Evolutionary conservation across 805 yeast species (phyloP).

Genomic region (Lipomyces chichibuensis): DNA sequence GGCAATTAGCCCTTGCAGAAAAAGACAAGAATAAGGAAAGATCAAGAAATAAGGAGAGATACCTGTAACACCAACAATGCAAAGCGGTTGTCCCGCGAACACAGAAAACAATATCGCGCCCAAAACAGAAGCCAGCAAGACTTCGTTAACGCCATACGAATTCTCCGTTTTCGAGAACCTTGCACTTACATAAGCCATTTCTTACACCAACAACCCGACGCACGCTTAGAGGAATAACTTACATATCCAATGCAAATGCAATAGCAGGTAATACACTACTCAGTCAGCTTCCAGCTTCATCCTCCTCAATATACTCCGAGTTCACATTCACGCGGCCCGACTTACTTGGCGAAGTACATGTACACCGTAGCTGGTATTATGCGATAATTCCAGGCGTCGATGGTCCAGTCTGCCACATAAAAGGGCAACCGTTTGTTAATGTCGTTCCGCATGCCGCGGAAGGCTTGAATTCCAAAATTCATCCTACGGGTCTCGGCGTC

Average conservation of each 20-base stretch:
- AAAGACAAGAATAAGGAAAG: neutral
- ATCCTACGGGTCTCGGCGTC: neutral
- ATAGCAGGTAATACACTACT: constrained; percentile 21
- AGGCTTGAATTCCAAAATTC: constrained; percentile 24
- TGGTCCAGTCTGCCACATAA: constrained; percentile 71
- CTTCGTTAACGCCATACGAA: constrained; percentile 90
- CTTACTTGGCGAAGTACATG: constrained; percentile 78
- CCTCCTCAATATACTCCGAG: neutral
- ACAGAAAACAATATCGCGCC: constrained; percentile 89
- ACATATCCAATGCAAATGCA: constrained; percentile 28
- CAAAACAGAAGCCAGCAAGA: constrained; percentile 77
- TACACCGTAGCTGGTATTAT: constrained; percentile 82
- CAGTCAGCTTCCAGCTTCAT: neutral
- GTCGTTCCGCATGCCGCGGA: constrained; percentile 58
- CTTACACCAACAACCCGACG: neutral
- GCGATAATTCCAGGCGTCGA: constrained; percentile 80
- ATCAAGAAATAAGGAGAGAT: neutral
- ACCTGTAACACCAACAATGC: constrained; percentile 89
- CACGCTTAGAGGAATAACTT: neutral
- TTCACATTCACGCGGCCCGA: neutral
- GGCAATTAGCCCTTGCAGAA: neutral
- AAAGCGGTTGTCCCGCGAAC: constrained; percentile 85
- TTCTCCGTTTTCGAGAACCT: constrained; percentile 88
- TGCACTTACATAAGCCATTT: constrained; percentile 38
- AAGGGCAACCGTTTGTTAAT: constrained; percentile 60